Base-by-base conservation (phyloP, 768 basidiomycete genomes). In the Pleurotus tuber-regium region DNA sequence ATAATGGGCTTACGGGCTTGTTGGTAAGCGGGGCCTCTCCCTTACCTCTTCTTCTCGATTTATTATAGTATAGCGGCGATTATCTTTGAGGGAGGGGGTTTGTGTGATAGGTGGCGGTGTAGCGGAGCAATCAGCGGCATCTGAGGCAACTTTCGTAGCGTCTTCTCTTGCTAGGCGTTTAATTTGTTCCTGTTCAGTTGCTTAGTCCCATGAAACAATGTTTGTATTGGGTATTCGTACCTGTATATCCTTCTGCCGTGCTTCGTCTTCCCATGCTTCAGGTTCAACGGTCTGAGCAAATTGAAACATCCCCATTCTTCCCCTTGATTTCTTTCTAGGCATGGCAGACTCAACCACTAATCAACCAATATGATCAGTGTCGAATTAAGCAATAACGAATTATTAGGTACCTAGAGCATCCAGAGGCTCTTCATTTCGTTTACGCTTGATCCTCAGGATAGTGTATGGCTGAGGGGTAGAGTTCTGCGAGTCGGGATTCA, bases 361-460 rank as follows among this genome's bases (percentile, higher is more conserved):
- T 23, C 23, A n/a, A 41, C 55, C 52, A 55, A 43, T 48, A 52
- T 26, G 43, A 52, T 55, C 54, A 54, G 51, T 43, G 43, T 49
- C 40, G 50, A 52, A 25, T 44, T 50, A 49, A 39, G 28, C n/a
- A 42, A 51, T 52, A 23, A 41, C 56, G 31, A 24, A 51, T 55
- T 41, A 29, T 14, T 33, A 16, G 73, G 59, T 70, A 86, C 89
- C 86, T 57, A 92, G 73, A 29, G 86, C 89, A 68, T 92, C 89
- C 41, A 91, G 71, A 29, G 89, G 87, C 61, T 90, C 89, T 57
- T 92, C 89, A 29, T 80, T 86, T 19, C 90, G 76, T 61, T 90
- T 91, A 28, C 89, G 78, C 65, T 92, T 92, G 66, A 92, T 89
- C 26, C 90, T 81, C 26, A 92, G 66, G 59, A 92, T 85, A 1